Evolutionary conservation across 1,139 yeast species (phyloP).

Genomic region (Tardiomyces depauwii): DNA sequence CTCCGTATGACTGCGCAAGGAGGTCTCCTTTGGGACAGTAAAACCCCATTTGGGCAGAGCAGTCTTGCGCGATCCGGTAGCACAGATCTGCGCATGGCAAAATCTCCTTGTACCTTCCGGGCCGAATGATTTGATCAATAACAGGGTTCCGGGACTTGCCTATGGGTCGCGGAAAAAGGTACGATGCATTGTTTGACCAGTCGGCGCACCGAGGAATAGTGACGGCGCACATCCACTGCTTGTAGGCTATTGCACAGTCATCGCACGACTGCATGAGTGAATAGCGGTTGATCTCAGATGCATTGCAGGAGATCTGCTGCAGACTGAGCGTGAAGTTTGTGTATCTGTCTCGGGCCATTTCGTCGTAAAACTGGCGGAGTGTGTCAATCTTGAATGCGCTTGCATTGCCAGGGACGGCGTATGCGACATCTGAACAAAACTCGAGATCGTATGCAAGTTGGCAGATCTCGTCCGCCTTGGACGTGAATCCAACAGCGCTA

Average conservation of each 20-base stretch:
- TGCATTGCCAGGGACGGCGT: slow-evolving; percentile 64
- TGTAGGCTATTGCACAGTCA: slow-evolving; percentile 63
- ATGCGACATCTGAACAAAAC: slow-evolving; percentile 76
- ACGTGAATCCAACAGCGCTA: slow-evolving; percentile 46
- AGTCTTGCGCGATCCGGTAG: slow-evolving; percentile 64
- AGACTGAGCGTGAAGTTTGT: slow-evolving; percentile 64
- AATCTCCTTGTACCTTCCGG: slow-evolving; percentile 65
- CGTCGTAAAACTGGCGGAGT: slow-evolving; percentile 46
- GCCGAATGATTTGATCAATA: slow-evolving; percentile 45
- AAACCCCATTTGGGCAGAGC: slow-evolving; percentile 71
- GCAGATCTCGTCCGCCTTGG: slow-evolving; percentile 49
- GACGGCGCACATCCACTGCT: slow-evolving; percentile 83
- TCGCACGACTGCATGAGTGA: slow-evolving; percentile 66
- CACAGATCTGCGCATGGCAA: slow-evolving; percentile 82
- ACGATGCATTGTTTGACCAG: slow-evolving; percentile 34
- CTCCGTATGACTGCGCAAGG: slow-evolving; percentile 18
- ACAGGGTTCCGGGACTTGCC: slow-evolving; percentile 52
- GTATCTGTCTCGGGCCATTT: slow-evolving; percentile 44
- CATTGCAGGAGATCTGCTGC: slow-evolving; percentile 69
- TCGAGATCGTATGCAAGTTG: slow-evolving; percentile 61
- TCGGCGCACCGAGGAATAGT: slow-evolving; percentile 79
- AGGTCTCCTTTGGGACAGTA: slow-evolving; percentile 45
- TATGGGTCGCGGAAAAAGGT: slow-evolving; percentile 37
- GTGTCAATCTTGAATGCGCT: slow-evolving; percentile 15
- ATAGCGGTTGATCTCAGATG: slow-evolving; percentile 53